Percentiles rank a stretch among this genome's conserved stretches.
phyloP scores from a whole-genome alignment of 2,329 filamentous ascomycete species.

The Xylariomycetidae sp. region DNA sequence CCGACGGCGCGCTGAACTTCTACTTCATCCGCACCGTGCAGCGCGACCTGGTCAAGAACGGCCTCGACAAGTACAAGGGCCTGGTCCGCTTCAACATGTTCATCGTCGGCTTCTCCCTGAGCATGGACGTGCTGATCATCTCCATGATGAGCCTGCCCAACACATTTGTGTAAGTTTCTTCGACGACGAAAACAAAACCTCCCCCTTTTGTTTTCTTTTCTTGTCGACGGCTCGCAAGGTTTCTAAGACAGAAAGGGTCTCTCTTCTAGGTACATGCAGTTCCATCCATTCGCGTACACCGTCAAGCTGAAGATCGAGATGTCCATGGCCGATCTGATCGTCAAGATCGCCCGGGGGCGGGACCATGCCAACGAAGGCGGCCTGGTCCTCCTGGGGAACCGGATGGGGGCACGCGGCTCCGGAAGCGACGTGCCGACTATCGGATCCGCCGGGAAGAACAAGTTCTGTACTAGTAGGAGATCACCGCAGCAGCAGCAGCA shows the following conservation, averaged over 20 bases:
- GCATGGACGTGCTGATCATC: conserved; percentile 39
- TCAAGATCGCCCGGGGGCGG: conserved; percentile 23
- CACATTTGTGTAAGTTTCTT: conserved; percentile 31
- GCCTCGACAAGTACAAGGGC: conserved; percentile 42
- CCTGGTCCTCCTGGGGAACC: background rate
- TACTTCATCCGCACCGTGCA: conserved; percentile 46
- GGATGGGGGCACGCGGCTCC: too few relatives aligned
- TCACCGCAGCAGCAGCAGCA: background rate
- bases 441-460: too few relatives aligned
- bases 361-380: background rate
- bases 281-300: conserved; percentile 48
- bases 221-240: background rate
- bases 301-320: conserved; percentile 52
- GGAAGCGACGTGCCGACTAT: too few relatives aligned
- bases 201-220: too few relatives aligned
- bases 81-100: conserved; percentile 42
- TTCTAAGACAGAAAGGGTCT: background rate
- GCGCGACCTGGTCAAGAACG: conserved; percentile 39
- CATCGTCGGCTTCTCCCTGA: conserved; percentile 39
- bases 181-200: background rate
- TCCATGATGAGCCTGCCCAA: conserved; percentile 39
- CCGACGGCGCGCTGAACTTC: conserved; percentile 43
- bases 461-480: background rate
- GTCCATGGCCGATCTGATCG: conserved; percentile 49
- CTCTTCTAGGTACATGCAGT: conserved; percentile 38